Percentiles rank a stretch among this genome's conserved stretches.
Conservation (phyloP, 768 basidiomycete genomes). For the Boletales sp. region DNA sequence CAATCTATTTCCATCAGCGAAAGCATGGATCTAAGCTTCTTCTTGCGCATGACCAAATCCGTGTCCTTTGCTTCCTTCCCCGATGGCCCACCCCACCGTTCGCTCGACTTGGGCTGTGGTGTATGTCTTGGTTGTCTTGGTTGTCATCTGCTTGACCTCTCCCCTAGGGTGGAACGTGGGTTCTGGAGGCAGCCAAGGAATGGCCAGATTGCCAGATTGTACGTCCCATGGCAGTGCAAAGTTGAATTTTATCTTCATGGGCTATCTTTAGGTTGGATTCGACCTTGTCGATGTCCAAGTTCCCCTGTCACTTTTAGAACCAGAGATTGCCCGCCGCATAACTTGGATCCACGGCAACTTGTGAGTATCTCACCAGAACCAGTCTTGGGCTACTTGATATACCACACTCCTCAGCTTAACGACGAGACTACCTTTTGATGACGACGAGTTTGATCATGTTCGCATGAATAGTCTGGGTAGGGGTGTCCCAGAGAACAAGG, state of each 20-base stretch:
- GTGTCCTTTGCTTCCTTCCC: conserved; percentile 58
- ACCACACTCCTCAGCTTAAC: conserved; percentile 48
- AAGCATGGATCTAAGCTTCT: conserved; percentile 49
- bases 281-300: conserved; percentile 77
- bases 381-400: conserved; percentile 1
- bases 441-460: conserved; percentile 81
- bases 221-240: conserved; percentile 22
- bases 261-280: conserved; percentile 59
- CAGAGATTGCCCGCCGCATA: conserved; percentile 53
- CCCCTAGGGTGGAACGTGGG: conserved; percentile 62
- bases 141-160: neutral
- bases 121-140: conserved; percentile 37
- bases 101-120: conserved; percentile 72
- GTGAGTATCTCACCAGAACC: conserved; percentile 38
- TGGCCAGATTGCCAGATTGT: conserved; percentile 69
- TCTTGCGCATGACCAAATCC: conserved; percentile 47
- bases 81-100: conserved; percentile 46
- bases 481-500: conserved; percentile 76
- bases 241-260: neutral
- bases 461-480: conserved; percentile 63
- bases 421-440: conserved; percentile 74
- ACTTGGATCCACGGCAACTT: conserved; percentile 78
- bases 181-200: conserved; percentile 67
- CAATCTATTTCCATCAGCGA: conserved; percentile 40
- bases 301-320: conserved; percentile 48